A percentile compares a stretch with the other conserved stretches of the same genome.
These are phyloP conservation scores for Cornus suecica DNA, from an alignment of 148 eudicot species.

Conservation along the genomic window DNA sequence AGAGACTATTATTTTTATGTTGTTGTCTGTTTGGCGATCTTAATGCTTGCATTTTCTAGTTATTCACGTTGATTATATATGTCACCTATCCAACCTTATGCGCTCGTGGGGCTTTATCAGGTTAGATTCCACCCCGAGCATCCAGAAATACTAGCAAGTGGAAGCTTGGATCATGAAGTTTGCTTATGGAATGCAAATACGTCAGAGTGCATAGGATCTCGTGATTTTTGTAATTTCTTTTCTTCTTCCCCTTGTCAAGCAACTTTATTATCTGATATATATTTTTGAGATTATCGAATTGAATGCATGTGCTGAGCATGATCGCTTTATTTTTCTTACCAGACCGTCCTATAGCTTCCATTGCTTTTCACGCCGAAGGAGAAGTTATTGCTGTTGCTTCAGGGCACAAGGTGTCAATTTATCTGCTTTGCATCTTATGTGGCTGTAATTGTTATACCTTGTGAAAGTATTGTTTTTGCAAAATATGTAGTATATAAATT, in stretches of 20 bases:
- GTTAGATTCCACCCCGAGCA: conserved; percentile 33
- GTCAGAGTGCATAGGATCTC: conserved; percentile 31
- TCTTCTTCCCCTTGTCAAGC: neutral
- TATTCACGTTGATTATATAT: neutral
- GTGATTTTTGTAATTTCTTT: conserved; percentile 26
- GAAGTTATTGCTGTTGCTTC: conserved; percentile 35
- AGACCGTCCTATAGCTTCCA: conserved; percentile 36
- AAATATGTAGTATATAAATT: conserved; percentile 7
- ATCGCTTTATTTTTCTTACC: conserved; percentile 9
- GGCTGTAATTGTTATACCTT: neutral
- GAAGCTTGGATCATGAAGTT: conserved; percentile 39
- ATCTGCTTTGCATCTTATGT: neutral
- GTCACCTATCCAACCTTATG: neutral
- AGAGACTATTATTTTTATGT: no score
- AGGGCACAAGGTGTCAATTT: conserved; percentile 33
- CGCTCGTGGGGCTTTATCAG: conserved; percentile 12
- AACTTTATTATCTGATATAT: neutral
- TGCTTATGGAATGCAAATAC: conserved; percentile 31
- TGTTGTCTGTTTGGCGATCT: neutral
- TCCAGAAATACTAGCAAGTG: conserved; percentile 35
- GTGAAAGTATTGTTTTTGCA: neutral
- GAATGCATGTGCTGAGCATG: neutral
- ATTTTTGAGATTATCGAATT: neutral
- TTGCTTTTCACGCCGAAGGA: conserved; percentile 36
- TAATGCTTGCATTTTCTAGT: neutral